Conservation (phyloP, 2,329 filamentous ascomycete species). For the Venturia asperata region DNA sequence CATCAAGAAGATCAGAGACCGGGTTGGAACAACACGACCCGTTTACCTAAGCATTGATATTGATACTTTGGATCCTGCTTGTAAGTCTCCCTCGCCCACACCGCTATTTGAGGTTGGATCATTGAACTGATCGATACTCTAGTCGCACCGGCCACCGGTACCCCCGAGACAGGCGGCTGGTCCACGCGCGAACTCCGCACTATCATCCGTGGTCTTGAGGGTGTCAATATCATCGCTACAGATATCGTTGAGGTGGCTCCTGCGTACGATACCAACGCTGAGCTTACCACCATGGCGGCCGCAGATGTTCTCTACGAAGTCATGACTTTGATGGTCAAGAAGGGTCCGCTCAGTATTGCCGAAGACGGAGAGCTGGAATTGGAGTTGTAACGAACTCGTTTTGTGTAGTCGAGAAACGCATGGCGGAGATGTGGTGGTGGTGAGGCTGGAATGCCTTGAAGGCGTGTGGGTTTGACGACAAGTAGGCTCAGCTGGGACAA, state of each 20-base stretch:
- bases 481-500: no score
- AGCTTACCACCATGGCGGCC: conserved; percentile 66
- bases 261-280: conserved; percentile 65
- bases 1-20: conserved; percentile 66
- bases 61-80: conserved; percentile 79
- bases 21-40: conserved; percentile 66
- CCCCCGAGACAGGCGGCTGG: conserved; percentile 71
- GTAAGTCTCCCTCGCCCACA: conserved; percentile 35
- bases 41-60: conserved; percentile 84
- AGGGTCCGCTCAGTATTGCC: conserved; percentile 54
- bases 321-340: conserved; percentile 77
- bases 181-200: conserved; percentile 65
- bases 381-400: conserved; percentile 14
- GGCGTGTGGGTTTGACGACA: no score
- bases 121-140: no score
- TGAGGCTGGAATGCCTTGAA: no score
- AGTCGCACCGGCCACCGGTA: conserved; percentile 67
- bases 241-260: conserved; percentile 71
- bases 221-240: conserved; percentile 60
- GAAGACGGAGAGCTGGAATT: conserved; percentile 20
- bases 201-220: conserved; percentile 62
- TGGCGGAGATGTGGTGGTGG: no score
- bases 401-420: no score
- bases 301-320: conserved; percentile 69
- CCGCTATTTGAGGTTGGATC: no score